Base-by-base conservation (phyloP, 768 basidiomycete genomes). In the Serendipita sp. region DNA sequence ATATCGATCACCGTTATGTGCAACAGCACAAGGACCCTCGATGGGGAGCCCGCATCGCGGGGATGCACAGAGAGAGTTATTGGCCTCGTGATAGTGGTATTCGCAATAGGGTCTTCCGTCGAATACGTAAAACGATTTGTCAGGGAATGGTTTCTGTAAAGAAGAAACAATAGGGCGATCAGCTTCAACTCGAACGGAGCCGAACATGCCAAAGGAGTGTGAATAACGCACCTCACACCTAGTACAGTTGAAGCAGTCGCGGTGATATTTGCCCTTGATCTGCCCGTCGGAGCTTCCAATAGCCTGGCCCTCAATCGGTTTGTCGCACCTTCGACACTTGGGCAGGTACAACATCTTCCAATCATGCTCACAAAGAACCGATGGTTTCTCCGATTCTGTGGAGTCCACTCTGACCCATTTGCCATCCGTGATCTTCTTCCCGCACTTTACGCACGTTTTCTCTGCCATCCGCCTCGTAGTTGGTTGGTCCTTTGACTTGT, bases 331-430 rank as follows among this genome's bases (percentile, higher is more conserved):
- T 38, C 92, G 89, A 71, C 93, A 96, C 89, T 92, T 92, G 67
- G 93, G 93, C 67, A 96, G 75, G 76, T 95, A 96, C 86, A 94
- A 88, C 70, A 88, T 85, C 79, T 95, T 96, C 93, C 93, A 96
- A 73, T 93, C 94, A 70, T 74, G 75, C 71, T 93, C 94, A 73
- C 94, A 96, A 69, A 96, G 75, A 44, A 92, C 84, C 45, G 75
- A 82, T 65, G 41, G 56, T 47, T 82, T 86, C n/a, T 78, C 81
- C 53, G 48, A 41, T 64, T 47, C 66, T 67, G 48, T 58, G 53
- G 16, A 68, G 72, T 86, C 91, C 74, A 84, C 85, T 71, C 78
- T 80, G 66, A 90, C 86, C 91, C 86, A 94, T 69, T 88, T 77
- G 68, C 87, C 86, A 72, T 92, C 87, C 44, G 86, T 85, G 64